Evolutionary conservation across 2,329 filamentous ascomycete genomes (phyloP), one percentile per base, ranked within the genome.

Genomic region (Knoxdaviesia capensis): DNA sequence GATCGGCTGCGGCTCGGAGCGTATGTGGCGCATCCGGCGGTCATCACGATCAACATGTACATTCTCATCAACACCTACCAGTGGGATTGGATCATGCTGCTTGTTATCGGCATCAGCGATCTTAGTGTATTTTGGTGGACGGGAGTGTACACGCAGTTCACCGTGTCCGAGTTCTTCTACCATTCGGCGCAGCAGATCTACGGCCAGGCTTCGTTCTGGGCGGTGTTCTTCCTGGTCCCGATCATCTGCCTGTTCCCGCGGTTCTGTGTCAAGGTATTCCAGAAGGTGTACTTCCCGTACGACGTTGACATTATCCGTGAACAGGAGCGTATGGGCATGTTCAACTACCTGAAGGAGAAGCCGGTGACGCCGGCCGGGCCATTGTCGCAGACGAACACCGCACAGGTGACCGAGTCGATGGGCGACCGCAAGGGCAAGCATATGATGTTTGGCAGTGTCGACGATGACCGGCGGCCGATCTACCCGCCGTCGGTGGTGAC

Each of bases 251-350:
- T 98, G 41, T 75, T 93, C 45, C 90, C 90, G 7, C 78, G 90
- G 30, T 94, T 96, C 57, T 71, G 74, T 39, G 69, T 82, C 63
- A 98, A 98, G 62, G 68, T 78, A 32, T 61, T 90, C 40, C 90
- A 96, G 59, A 98, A 98, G 62, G 81, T 94, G 43, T 96, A 86
- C 62, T 83, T 80, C 58, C 90, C 90, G 4, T 79, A 80, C 50
- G 90, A 98, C 53, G 78, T 94, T 45, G 90, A 98, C 56, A 93
- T 98, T 48, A 77, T 98, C 53, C 84, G 90, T 39, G 90, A 98
- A 59, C 86, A 96, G 63, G 76, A 92, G 46, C 74, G 74, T 31
- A 68, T 77, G 61, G 90, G 90, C 50, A 77, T 79, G 53, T 96
- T 92, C 56, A 75, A 80, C 49, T 74, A 85, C 52, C 66, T 88